Base-by-base conservation (phyloP, 208 protist species). In the Trypanosoma avium region DNA sequence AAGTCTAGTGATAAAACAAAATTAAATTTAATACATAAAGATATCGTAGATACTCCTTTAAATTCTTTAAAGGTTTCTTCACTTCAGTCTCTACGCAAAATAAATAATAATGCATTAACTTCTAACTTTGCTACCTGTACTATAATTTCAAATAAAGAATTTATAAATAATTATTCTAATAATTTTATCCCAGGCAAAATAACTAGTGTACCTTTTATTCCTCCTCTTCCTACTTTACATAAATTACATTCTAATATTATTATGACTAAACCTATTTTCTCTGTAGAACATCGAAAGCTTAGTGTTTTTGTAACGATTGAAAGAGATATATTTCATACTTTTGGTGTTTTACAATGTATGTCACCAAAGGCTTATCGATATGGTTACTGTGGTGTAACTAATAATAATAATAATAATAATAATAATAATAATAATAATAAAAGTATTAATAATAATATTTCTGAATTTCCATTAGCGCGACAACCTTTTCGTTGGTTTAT, bases 401-500 rank as follows among this genome's bases (percentile, higher is more conserved):
- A 4, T 38, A 38, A 4, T 38, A 38, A 4, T 38, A 38, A 38
- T 38, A 38, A 38, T 38, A 38, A 38, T 38, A 38, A 38, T 38
- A 38, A 38, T 38, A 38, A 38, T 38, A 38, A 13, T 38, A 38
- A 38, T 38, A 38, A 38, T 38, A 38, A 38, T 38, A 38, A 10
- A 13, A 38, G 10, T 38, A 38, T 13, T 4, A 38, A 10, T 38
- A 38, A 38, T 38, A 10, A 10, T 38, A 38, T 38, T 13, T 38
- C 33, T 38, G 10, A 29, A 8, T 56, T 32, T 36, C 29, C 30
- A 15, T 26, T 43, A 54, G 59, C 59, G 22, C 59, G 59, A 40
- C 24, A 55, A 38, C 43, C 59, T n/a, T 64, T 64, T 52, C 59
- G 59, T 40, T 64, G 59, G 59, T 64, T 64, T 50, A 49, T 64